Percentiles rank a stretch among this genome's conserved stretches.
phyloP scores from a whole-genome alignment of 108 stramenopile species.

The Nitzschia sp. region DNA sequence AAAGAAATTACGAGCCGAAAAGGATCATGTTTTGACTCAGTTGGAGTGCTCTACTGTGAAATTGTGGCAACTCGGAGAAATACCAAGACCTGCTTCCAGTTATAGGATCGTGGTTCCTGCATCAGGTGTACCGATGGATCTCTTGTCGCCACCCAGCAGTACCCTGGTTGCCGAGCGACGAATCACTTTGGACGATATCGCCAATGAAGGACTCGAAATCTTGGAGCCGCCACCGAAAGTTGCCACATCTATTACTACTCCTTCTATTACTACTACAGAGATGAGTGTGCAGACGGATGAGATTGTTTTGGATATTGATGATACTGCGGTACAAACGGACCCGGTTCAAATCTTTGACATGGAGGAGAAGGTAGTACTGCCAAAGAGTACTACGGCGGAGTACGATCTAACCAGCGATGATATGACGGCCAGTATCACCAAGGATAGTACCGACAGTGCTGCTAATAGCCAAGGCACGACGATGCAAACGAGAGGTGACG shows the following conservation, averaged over 20 bases:
- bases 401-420: not conserved
- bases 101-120: constrained; percentile 1
- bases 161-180: not conserved
- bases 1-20: constrained; percentile 57
- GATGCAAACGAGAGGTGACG: not conserved
- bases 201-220: constrained; percentile 7
- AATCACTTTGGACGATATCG: not conserved
- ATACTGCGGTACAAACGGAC: constrained; percentile 4
- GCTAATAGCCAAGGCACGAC: not conserved
- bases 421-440: not conserved
- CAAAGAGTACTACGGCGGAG: not conserved
- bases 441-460: not conserved
- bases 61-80: constrained; percentile 78
- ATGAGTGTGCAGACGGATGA: not conserved
- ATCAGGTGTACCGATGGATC: not conserved
- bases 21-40: constrained; percentile 48
- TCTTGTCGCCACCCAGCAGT: not conserved
- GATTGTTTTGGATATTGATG: not conserved
- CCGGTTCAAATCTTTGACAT: not conserved
- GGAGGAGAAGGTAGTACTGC: not conserved
- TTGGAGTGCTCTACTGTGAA: constrained; percentile 69
- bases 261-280: not conserved
- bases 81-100: not conserved
- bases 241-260: not conserved
- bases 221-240: not conserved